Evolutionary conservation across 805 yeast genomes (phyloP), one percentile per base, ranked within the genome.

Genomic region (Nakazawaea populi): DNA sequence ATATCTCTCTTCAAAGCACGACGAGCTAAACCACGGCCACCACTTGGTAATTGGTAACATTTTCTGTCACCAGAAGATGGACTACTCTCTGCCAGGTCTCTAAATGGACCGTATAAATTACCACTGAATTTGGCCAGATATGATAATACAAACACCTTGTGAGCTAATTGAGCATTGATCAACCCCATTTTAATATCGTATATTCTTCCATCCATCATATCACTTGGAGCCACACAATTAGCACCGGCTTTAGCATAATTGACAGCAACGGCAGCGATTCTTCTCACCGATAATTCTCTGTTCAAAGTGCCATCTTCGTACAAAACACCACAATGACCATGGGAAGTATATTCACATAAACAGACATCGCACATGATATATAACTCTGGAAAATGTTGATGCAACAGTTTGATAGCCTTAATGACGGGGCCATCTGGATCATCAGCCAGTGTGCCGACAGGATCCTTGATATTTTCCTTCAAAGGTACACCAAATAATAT

Each of bases 231-330:
- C 34, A 94, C 96, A 52, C 89, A 86, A 64, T 94, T 78, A 2
- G 97, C 97, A 50, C 99, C 99, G 1, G 98, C 98, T 59, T 76
- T 80, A 34, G 97, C 98, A 64, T 94, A 94, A 66, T 89, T 90
- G 7, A 87, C 95, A 1, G 98, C 96, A 27, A 94, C 97, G 4
- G 92, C 91, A 3, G 96, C 97, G 44, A 94, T 77, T 65, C 99
- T 79, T 57, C 82, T 75, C 9, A 87, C 96, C 11, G 92, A 80
- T 48, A 69, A 65, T 49, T 82, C 87, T 50, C 96, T 77, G 64
- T 87, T 85, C 60, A 94, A 79, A 8, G 87, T 63, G 6, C 98
- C 97, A 64, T 90, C 97, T 51, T 87, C 95, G 54, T 84, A 76
- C 48, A 94, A 74, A 12, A 90, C 76, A 40, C 99, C 99, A 71